phyloP scores from a whole-genome alignment of 1,284 basidiomycete species.

The Ceratobasidium papillatum region DNA sequence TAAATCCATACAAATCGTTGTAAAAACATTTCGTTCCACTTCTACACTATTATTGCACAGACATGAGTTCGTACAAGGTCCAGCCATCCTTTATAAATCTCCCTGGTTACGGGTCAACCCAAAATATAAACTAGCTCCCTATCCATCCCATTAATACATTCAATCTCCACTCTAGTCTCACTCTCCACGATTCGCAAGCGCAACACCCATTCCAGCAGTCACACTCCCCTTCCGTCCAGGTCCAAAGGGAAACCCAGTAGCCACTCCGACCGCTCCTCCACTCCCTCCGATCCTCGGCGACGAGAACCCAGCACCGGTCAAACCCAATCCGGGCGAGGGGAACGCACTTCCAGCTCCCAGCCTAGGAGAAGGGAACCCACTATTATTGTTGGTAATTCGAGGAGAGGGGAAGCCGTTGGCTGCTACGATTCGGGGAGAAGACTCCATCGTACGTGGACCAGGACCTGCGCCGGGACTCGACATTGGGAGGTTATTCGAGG shows the following conservation, averaged over 20 bases:
- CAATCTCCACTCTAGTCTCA: no score
- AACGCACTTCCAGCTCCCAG: neutral
- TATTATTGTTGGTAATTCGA: neutral
- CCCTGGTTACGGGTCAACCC: no score
- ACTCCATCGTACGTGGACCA: constrained; percentile 34
- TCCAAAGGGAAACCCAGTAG: constrained; percentile 4
- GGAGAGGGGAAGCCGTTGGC: constrained; percentile 5
- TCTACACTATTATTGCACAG: neutral
- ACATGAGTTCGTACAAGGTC: no score
- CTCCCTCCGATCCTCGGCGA: neutral
- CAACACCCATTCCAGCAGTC: constrained; percentile 37
- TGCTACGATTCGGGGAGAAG: constrained; percentile 7
- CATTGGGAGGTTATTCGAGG: constrained; percentile 19
- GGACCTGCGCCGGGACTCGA: constrained; percentile 31
- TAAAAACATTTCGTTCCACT: neutral
- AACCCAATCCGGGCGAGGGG: constrained; percentile 6
- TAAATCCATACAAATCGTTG: neutral
- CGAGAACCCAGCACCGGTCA: constrained; percentile 11
- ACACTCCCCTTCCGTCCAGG: neutral
- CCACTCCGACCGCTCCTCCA: neutral
- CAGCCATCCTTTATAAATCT: no score
- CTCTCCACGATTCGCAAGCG: constrained; percentile 24
- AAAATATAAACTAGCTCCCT: no score
- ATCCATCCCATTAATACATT: no score
- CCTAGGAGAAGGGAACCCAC: constrained; percentile 16